Conservation (phyloP, 257 asterid genomes). For the Capsicum rhomboideum region DNA sequence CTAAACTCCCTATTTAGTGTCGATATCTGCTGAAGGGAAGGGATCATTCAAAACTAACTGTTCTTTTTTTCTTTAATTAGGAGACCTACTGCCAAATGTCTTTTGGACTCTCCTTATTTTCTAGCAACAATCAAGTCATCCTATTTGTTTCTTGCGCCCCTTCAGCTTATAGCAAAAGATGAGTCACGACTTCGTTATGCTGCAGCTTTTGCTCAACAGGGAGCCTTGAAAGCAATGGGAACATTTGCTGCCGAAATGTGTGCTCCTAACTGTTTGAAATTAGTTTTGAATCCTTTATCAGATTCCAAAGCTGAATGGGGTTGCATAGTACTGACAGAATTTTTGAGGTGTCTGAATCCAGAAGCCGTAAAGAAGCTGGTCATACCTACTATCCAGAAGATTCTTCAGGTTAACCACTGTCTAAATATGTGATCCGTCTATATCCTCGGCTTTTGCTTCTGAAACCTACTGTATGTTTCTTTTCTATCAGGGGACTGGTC, state of each 20-base stretch:
- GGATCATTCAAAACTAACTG: not conserved
- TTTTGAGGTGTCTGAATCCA: constrained; percentile 55
- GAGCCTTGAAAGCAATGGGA: constrained; percentile 83
- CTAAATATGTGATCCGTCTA: not conserved
- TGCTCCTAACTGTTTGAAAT: constrained; percentile 87
- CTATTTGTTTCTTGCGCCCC: constrained; percentile 77
- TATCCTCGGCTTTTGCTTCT: not conserved
- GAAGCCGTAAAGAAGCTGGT: constrained; percentile 54
- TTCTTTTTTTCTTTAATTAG: constrained; percentile 30
- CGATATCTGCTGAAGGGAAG: not conserved
- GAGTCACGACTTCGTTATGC: constrained; percentile 81
- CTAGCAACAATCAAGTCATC: constrained; percentile 64
- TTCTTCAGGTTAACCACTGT: constrained; percentile 66
- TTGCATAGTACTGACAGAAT: constrained; percentile 63
- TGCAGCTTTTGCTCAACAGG: constrained; percentile 71
- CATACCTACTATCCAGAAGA: constrained; percentile 77
- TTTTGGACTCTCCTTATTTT: constrained; percentile 90
- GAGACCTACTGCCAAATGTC: constrained; percentile 90
- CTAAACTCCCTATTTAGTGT: not conserved
- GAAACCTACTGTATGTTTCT: constrained; percentile 1
- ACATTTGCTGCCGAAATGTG: constrained; percentile 80
- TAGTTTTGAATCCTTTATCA: constrained; percentile 50
- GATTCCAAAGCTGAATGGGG: constrained; percentile 88
- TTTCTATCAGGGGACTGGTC: constrained; percentile 59
- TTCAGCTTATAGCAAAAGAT: constrained; percentile 76